A percentile compares a stretch with the other conserved stretches of the same genome.
phyloP scores from a whole-genome alignment of 176 grass and related monocot genomes.

The Hyparrhenia diplandra region DNA sequence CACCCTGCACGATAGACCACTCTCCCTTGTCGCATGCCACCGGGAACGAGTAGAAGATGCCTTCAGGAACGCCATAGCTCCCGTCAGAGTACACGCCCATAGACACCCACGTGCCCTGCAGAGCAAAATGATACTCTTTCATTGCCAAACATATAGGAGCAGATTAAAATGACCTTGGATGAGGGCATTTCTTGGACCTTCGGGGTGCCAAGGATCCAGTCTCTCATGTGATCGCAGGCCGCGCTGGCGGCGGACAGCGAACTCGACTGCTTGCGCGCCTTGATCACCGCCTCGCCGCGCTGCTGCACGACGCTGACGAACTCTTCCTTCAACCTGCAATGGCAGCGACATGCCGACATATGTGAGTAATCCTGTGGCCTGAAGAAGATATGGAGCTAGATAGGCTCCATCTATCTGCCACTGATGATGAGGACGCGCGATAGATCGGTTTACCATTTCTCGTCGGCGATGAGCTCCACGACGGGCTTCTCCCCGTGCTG shows the following conservation, averaged over 20 bases:
- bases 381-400: not conserved
- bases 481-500: slow-evolving; percentile 40
- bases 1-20: slow-evolving; percentile 73
- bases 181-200: slow-evolving; percentile 31
- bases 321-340: slow-evolving; percentile 55
- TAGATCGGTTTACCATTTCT: slow-evolving; percentile 42
- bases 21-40: slow-evolving; percentile 66
- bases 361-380: not conserved
- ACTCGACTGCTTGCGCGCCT: slow-evolving; percentile 63
- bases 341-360: not conserved
- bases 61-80: slow-evolving; percentile 47
- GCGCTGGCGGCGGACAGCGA: slow-evolving; percentile 66
- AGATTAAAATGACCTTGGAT: not conserved
- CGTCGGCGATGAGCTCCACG: slow-evolving; percentile 47
- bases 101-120: slow-evolving; percentile 72
- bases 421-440: not conserved
- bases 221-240: slow-evolving; percentile 67
- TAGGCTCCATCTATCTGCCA: not conserved
- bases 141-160: not conserved
- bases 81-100: slow-evolving; percentile 85
- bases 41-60: slow-evolving; percentile 63
- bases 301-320: slow-evolving; percentile 59
- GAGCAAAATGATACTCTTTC: not conserved
- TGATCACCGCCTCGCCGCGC: slow-evolving; percentile 60
- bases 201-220: slow-evolving; percentile 71